Evolutionary conservation across 1,139 yeast genomes (phyloP), one percentile per base, ranked within the genome.

Genomic region (Magnusiomyces magnusii): DNA sequence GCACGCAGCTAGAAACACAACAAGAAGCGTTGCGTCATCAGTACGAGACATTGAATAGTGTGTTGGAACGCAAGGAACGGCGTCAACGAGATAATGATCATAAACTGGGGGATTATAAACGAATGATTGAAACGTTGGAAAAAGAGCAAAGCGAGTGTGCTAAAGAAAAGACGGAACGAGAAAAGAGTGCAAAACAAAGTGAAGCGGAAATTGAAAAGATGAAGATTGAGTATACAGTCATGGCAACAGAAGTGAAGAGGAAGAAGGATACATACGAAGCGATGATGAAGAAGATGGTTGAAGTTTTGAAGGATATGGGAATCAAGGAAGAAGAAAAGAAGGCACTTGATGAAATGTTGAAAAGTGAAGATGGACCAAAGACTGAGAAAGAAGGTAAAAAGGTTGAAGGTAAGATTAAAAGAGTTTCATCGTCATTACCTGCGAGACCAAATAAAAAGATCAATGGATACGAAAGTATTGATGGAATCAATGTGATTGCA

Each of bases 31-130:
- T 68, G 25, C 62, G 64, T 57, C 71, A 68, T 51, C 72, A 69
- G 57, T 65, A 65, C 44, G 68, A 64, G 19, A 67, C 64, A 57
- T 63, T 69, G 47, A 67, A 63, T 55, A 59, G 66, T 15, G 58
- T 68, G 55, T 57, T 69, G 47, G 62, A 57, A 13, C 63, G 71
- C 19, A 66, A 68, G 53, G 72, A 69, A 53, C 65, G 70, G 19
- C 61, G 66, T 36, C 64, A 66, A 15, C 52, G 58, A 21, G 68
- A 66, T 49, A 54, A 67, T 28, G 71, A 69, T 49, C 31, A 50
- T 13, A 53, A 57, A 17, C 57, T 53, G 17, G 53, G 57, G 44
- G 57, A 63, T 27, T 69, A 67, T 34, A 58, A 63, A 27, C 58
- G 59, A 47, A 63, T 62, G 2, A 61, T 62, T 36, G 61, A 61